Evolutionary conservation across 208 protist species (phyloP).

Genomic region (Trypanosoma caninum): DNA sequence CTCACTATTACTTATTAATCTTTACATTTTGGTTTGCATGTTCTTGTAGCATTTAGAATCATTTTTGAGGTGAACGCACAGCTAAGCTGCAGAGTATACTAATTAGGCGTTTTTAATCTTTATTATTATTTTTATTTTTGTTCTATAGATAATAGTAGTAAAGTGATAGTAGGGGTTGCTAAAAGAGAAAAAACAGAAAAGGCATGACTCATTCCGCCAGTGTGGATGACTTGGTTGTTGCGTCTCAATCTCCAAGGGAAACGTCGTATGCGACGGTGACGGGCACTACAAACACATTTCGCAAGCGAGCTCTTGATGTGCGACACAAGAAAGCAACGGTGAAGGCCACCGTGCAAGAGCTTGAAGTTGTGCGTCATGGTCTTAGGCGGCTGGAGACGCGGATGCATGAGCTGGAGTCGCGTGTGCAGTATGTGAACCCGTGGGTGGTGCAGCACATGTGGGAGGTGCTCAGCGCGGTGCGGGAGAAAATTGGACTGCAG

Average conservation of each 20-base stretch:
- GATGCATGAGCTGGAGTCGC: constrained; percentile 30
- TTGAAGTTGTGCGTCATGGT: constrained; percentile 20
- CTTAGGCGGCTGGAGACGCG: constrained; percentile 26
- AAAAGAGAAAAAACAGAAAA: not conserved
- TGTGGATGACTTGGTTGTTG: not conserved
- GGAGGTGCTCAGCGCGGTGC: constrained; percentile 24
- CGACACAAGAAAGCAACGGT: constrained; percentile 17
- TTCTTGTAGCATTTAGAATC: no score
- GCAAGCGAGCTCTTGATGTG: constrained; percentile 8
- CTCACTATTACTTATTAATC: no score
- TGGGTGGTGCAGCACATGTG: constrained; percentile 36
- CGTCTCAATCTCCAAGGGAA: not conserved
- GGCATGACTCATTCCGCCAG: not conserved
- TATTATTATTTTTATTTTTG: not conserved
- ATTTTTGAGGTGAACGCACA: no score
- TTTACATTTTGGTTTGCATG: no score
- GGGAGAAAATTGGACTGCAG: constrained; percentile 14
- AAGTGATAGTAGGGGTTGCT: not conserved
- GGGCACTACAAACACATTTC: constrained; percentile 13
- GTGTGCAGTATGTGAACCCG: constrained; percentile 32
- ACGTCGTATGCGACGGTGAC: not conserved
- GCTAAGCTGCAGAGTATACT: no score
- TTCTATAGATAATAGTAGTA: not conserved
- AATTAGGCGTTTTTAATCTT: not conserved
- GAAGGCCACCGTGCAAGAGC: constrained; percentile 26